phyloP scores from a whole-genome alignment of 140 eudicot genomes.

The Anethum foeniculum region DNA sequence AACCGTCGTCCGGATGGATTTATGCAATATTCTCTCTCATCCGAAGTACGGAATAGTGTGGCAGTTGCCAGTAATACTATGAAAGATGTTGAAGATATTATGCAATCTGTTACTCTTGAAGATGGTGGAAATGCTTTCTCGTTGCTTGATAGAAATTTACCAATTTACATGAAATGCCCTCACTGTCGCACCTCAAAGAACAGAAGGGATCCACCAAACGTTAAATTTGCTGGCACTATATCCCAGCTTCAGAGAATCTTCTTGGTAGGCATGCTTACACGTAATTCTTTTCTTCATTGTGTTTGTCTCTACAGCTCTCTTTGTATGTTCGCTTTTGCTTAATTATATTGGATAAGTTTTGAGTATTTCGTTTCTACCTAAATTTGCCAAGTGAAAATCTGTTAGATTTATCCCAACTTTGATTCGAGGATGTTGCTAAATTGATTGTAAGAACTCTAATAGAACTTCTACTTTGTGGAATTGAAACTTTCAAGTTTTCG shows the following conservation, averaged over 20 bases:
- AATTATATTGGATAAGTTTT: background rate
- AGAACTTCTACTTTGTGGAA: background rate
- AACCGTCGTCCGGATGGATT: slow-evolving; percentile 18
- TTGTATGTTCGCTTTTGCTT: background rate
- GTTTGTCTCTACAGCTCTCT: background rate
- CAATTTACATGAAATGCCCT: slow-evolving; percentile 72
- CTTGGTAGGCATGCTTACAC: slow-evolving; percentile 42
- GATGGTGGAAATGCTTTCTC: slow-evolving; percentile 52
- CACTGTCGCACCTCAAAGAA: slow-evolving; percentile 52
- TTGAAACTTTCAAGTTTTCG: background rate
- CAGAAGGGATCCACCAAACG: slow-evolving; percentile 52
- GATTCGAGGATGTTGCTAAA: background rate
- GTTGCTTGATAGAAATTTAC: slow-evolving; percentile 59
- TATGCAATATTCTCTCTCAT: slow-evolving; percentile 18
- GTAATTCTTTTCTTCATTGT: background rate
- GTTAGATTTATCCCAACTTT: background rate
- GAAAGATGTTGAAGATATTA: slow-evolving; percentile 40
- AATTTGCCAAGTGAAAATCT: background rate
- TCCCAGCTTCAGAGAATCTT: slow-evolving; percentile 93
- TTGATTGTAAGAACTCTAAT: background rate
- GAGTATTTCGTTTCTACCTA: background rate
- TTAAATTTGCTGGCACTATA: slow-evolving; percentile 57
- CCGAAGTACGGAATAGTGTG: slow-evolving; percentile 21
- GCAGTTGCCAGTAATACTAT: slow-evolving; percentile 20
- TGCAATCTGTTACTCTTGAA: slow-evolving; percentile 39